A percentile compares a stretch with the other conserved stretches of the same genome.
phyloP scores from a whole-genome alignment of 2,329 filamentous ascomycete species.

The Aspergillus texensis region DNA sequence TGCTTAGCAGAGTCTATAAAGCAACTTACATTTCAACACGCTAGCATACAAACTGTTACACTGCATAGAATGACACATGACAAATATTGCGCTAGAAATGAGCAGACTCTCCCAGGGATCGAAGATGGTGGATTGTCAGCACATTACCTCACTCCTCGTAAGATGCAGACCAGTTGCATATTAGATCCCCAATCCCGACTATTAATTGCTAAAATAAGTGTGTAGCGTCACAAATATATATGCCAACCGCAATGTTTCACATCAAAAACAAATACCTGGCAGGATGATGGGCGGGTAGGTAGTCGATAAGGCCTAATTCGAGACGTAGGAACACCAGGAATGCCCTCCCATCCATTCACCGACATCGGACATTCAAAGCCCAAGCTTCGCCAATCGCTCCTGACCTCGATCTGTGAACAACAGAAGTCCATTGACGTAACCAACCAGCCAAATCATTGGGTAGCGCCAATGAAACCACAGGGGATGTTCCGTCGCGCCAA shows the following conservation, averaged over 20 bases:
- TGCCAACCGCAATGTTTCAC: background rate
- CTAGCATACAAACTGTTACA: background rate
- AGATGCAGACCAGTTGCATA: background rate
- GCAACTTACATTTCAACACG: no score
- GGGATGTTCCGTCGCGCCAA: conserved; percentile 9
- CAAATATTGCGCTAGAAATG: no score
- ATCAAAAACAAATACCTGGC: background rate
- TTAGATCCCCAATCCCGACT: background rate
- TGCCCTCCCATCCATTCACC: no score
- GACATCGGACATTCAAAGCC: background rate
- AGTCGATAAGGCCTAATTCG: no score
- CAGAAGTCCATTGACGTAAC: conserved; percentile 6
- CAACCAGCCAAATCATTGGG: conserved; percentile 10
- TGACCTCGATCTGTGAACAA: conserved; percentile 16
- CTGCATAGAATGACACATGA: background rate
- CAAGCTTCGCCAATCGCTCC: conserved; percentile 1
- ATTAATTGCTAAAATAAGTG: background rate
- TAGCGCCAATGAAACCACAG: conserved; percentile 20
- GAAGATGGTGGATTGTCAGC: background rate
- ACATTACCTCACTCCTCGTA: background rate
- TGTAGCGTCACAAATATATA: background rate
- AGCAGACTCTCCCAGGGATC: no score
- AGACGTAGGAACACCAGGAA: no score
- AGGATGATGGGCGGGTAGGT: no score
- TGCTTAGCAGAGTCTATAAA: accelerated